Conservation (phyloP, 495 filamentous ascomycete genomes). For the Neurospora cerealis region DNA sequence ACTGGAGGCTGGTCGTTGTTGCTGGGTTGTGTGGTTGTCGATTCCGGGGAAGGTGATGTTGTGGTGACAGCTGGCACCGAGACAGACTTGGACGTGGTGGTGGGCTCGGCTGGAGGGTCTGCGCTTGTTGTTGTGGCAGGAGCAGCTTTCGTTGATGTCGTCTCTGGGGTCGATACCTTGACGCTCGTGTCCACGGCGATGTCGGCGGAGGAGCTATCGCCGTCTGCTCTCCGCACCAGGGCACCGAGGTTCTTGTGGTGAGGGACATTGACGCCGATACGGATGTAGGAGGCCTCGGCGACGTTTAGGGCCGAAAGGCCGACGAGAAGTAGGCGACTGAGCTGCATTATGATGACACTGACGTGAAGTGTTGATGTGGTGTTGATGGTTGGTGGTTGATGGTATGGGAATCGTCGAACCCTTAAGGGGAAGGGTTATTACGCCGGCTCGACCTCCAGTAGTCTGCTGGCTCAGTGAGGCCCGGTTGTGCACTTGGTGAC, state of each 20-base stretch:
- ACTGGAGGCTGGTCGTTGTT: conserved; percentile 1
- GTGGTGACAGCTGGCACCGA: conserved; percentile 3
- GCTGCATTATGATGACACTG: conserved; percentile 29
- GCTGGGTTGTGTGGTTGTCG: conserved; percentile 3
- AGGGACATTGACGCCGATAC: conserved; percentile 7
- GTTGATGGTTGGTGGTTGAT: neutral
- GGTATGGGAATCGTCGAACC: neutral
- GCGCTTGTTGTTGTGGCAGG: neutral
- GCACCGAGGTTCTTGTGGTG: neutral
- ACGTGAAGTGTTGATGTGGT: neutral
- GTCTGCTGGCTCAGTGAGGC: neutral
- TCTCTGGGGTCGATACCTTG: neutral
- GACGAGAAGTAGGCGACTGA: conserved; percentile 27
- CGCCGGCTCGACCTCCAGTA: neutral
- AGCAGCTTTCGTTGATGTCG: neutral
- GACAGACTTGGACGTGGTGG: neutral
- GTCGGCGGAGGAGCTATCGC: conserved; percentile 5
- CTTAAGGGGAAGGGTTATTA: neutral
- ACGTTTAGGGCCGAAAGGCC: conserved; percentile 31
- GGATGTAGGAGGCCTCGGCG: conserved; percentile 29
- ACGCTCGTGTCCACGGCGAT: neutral
- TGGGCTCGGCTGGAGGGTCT: neutral
- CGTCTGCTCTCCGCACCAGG: conserved; percentile 6
- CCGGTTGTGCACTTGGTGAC: neutral
- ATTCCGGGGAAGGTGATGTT: conserved; percentile 1